phyloP scores from a whole-genome alignment of 495 filamentous ascomycete species.

The Lasiosphaeris hirsuta region DNA sequence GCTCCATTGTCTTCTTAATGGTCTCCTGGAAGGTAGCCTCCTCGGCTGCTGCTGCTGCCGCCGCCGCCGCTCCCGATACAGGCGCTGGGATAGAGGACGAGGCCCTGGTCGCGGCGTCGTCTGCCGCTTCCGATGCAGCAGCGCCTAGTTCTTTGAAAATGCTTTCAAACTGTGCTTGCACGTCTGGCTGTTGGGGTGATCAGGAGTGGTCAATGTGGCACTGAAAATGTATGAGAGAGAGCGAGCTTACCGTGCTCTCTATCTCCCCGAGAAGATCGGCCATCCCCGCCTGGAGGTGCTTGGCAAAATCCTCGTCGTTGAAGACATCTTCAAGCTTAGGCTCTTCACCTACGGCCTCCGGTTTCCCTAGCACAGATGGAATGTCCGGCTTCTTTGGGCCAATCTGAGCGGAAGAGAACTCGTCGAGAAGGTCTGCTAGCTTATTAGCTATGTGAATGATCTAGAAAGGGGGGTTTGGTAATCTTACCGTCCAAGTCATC shows the following conservation, averaged over 20 bases:
- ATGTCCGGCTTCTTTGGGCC: slow-evolving; percentile 44
- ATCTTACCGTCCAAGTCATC: slow-evolving; percentile 83
- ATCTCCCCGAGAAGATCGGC: slow-evolving; percentile 71
- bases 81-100: slow-evolving; percentile 14
- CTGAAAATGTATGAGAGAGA: not conserved
- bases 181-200: slow-evolving; percentile 55
- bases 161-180: slow-evolving; percentile 80
- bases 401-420: slow-evolving; percentile 64
- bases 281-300: slow-evolving; percentile 84
- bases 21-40: slow-evolving; percentile 82
- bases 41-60: slow-evolving; percentile 24
- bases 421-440: slow-evolving; percentile 76
- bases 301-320: slow-evolving; percentile 72
- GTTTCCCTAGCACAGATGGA: slow-evolving; percentile 40
- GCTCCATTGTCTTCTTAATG: slow-evolving; percentile 86
- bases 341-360: slow-evolving; percentile 18
- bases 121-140: slow-evolving; percentile 34
- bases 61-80: slow-evolving; percentile 21
- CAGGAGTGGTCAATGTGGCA: not conserved
- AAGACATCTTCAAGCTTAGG: slow-evolving; percentile 31
- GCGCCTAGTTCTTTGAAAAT: slow-evolving; percentile 75
- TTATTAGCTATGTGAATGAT: slow-evolving; percentile 8
- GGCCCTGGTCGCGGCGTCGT: slow-evolving; percentile 3
- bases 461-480: not conserved
- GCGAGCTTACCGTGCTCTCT: slow-evolving; percentile 50